Evolutionary conservation across 2,329 filamentous ascomycete species (phyloP).

Genomic region (Epichloe glyceriae): DNA sequence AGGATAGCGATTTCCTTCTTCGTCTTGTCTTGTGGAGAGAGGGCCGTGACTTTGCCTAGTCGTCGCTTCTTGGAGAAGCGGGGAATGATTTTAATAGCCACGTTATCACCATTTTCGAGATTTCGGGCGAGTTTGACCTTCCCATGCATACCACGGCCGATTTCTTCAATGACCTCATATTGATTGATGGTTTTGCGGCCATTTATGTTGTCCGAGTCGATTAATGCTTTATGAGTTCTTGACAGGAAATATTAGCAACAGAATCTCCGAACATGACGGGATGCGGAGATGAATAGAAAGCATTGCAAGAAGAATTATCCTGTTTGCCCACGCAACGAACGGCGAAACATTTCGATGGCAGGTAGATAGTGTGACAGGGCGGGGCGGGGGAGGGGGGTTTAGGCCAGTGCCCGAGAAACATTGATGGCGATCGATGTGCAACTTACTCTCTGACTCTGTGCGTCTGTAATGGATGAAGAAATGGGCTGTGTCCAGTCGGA

Average conservation of each 20-base stretch:
- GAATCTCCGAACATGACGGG: not conserved
- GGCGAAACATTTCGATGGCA: not conserved
- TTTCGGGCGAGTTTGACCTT: slow-evolving; percentile 94
- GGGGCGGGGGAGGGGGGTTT: not conserved
- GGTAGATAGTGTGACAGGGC: not conserved
- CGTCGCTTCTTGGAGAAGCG: slow-evolving; percentile 87
- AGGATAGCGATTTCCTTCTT: slow-evolving; percentile 96
- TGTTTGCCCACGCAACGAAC: too few relatives aligned
- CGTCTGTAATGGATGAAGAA: slow-evolving; percentile 57
- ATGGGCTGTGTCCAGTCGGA: slow-evolving; percentile 40
- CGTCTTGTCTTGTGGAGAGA: slow-evolving; percentile 60
- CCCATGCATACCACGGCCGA: slow-evolving; percentile 89
- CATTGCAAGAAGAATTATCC: not conserved
- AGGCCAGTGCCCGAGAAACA: not conserved
- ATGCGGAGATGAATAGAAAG: not conserved
- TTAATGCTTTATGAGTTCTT: slow-evolving; percentile 79
- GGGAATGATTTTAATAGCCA: slow-evolving; percentile 98
- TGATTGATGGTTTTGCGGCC: slow-evolving; percentile 96
- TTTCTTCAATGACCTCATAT: slow-evolving; percentile 93
- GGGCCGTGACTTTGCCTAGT: slow-evolving; percentile 65
- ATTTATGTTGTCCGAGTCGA: slow-evolving; percentile 77
- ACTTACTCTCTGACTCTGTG: slow-evolving; percentile 67
- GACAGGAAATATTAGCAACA: not conserved
- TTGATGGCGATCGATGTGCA: not conserved
- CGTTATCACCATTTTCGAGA: slow-evolving; percentile 58